Percentiles rank a stretch among this genome's conserved stretches.
These are phyloP conservation scores for Annona cherimola DNA, from an alignment of 164 flowering plant genomes.

Conservation along the genomic window DNA sequence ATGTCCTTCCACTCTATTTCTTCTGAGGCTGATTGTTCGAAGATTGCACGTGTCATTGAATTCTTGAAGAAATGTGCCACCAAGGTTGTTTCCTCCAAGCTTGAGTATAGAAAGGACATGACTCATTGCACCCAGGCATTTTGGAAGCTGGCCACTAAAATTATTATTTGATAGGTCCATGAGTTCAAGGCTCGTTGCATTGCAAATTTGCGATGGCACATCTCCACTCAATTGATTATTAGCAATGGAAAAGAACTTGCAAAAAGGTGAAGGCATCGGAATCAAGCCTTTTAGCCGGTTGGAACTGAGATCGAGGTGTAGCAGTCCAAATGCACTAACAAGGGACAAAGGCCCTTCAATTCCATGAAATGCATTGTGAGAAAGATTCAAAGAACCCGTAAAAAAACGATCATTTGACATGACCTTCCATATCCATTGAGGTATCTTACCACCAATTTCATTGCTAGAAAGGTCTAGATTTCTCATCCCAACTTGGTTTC, in stretches of 20 bases:
- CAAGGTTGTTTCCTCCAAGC: too few species aligned
- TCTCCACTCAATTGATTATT: not conserved
- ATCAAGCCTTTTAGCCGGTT: not conserved
- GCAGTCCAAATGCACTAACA: not conserved
- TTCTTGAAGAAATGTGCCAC: too few species aligned
- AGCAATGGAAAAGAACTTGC: not conserved
- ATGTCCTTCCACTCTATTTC: too few species aligned
- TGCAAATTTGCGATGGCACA: not conserved
- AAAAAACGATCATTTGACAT: too few species aligned
- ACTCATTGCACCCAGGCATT: not conserved
- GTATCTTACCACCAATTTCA: conserved; percentile 1
- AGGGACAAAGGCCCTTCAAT: not conserved
- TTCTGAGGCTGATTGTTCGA: too few species aligned
- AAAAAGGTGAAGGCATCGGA: not conserved
- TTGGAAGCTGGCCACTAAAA: not conserved
- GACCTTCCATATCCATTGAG: not conserved
- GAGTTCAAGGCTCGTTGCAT: not conserved
- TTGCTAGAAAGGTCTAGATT: not conserved
- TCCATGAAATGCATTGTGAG: not conserved
- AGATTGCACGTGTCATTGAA: too few species aligned
- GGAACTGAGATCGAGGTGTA: not conserved
- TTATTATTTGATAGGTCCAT: not conserved
- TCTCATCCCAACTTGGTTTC: not conserved
- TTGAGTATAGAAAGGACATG: too few species aligned
- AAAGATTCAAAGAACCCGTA: not conserved